Conservation (phyloP, 1,284 basidiomycete genomes). For the Rhodotorula sp. region DNA sequence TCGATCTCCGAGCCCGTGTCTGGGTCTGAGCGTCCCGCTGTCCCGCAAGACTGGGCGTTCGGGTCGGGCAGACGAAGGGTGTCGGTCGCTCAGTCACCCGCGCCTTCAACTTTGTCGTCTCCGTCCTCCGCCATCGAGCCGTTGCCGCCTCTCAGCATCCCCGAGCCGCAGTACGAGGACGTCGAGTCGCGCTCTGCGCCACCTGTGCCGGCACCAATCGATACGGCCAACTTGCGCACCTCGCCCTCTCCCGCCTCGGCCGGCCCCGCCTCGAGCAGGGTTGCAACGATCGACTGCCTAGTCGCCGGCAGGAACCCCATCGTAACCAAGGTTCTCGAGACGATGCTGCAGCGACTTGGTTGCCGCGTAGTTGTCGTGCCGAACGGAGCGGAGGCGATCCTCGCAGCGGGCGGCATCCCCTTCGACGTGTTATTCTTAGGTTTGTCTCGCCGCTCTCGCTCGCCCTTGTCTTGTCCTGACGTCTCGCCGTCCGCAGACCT, state of each 20-base stretch:
- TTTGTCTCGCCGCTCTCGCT: constrained; percentile 31
- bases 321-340: constrained; percentile 92
- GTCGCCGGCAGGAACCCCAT: constrained; percentile 96
- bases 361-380: constrained; percentile 90
- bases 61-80: constrained; percentile 7
- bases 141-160: constrained; percentile 57
- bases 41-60: constrained; percentile 23
- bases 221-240: neutral
- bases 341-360: constrained; percentile 82
- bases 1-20: constrained; percentile 29
- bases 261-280: constrained; percentile 8
- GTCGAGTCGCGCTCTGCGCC: neutral
- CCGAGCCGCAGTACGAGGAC: constrained; percentile 43
- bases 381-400: constrained; percentile 93
- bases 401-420: constrained; percentile 84
- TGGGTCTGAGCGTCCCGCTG: constrained; percentile 8
- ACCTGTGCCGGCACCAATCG: neutral
- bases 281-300: constrained; percentile 71
- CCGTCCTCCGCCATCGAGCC: constrained; percentile 5
- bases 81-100: constrained; percentile 16
- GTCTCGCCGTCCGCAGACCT: constrained; percentile 16
- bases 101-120: constrained; percentile 15
- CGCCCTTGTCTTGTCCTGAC: constrained; percentile 47
- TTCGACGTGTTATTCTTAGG: constrained; percentile 56
- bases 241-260: constrained; percentile 7